Conservation (phyloP, 176 grass and related monocot genomes). For the Aegilops speltoides region DNA sequence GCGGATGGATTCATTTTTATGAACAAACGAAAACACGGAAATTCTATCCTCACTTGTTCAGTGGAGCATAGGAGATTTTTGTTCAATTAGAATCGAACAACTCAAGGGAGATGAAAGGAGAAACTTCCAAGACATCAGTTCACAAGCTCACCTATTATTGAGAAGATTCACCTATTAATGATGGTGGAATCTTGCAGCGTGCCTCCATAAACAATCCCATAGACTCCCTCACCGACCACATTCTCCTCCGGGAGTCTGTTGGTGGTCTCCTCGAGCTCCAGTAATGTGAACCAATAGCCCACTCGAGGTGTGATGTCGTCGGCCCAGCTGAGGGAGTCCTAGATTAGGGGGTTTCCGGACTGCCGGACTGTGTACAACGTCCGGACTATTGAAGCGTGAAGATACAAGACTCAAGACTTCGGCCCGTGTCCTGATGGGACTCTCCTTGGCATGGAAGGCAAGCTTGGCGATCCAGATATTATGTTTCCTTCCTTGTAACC, state of each 20-base stretch:
- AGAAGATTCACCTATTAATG: constrained; percentile 86
- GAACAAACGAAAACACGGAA: background rate
- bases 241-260: constrained; percentile 75
- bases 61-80: background rate
- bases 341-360: too few relatives aligned
- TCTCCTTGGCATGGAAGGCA: too few relatives aligned
- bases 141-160: constrained; percentile 63
- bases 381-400: too few relatives aligned
- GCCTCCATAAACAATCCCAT: constrained; percentile 81
- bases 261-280: constrained; percentile 77
- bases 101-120: background rate
- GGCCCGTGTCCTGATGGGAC: too few relatives aligned
- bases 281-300: constrained; percentile 86
- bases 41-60: background rate
- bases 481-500: too few relatives aligned
- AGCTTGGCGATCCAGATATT: too few relatives aligned
- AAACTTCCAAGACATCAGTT: background rate
- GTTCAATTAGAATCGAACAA: background rate
- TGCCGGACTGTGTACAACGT: too few relatives aligned
- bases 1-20: background rate
- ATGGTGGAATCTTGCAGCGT: constrained; percentile 52
- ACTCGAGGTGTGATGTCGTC: constrained; percentile 35
- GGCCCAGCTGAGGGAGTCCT: too few relatives aligned
- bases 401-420: too few relatives aligned
- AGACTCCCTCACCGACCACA: constrained; percentile 51